phyloP scores from a whole-genome alignment of 306 rosid species.

The apple (Malus domestica) region ASM211411v1 NC_041791.1:12566501-12567000 shows the following conservation, averaged over 20 bases:
- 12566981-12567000: slow-evolving; percentile 28
- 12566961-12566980: slow-evolving; percentile 43
- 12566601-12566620: slow-evolving; percentile 21
- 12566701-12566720: slow-evolving; percentile 37
- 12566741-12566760: slow-evolving; percentile 92
- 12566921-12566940: slow-evolving; percentile 36
- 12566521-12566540: slow-evolving; percentile 32
- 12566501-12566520: slow-evolving; percentile 49
- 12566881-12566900: slow-evolving; percentile 44
- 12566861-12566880: slow-evolving; percentile 42
- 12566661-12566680: slow-evolving; percentile 51
- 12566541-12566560: slow-evolving; percentile 31
- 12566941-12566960: slow-evolving; percentile 40
- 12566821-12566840: slow-evolving; percentile 43
- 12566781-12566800: slow-evolving; percentile 71
- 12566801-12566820: slow-evolving; percentile 43
- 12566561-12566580: slow-evolving; percentile 40
- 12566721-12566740: slow-evolving; percentile 86
- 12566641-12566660: slow-evolving; percentile 66
- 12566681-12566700: slow-evolving; percentile 38
- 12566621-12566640: slow-evolving; percentile 49
- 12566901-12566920: slow-evolving; percentile 40
- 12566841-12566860: slow-evolving; percentile 33
- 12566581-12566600: slow-evolving; percentile 28
- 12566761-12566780: slow-evolving; percentile 67